These are phyloP conservation scores for Cronartium ribicola DNA, from an alignment of 1,284 basidiomycete genomes.

Conservation along the genomic window DNA sequence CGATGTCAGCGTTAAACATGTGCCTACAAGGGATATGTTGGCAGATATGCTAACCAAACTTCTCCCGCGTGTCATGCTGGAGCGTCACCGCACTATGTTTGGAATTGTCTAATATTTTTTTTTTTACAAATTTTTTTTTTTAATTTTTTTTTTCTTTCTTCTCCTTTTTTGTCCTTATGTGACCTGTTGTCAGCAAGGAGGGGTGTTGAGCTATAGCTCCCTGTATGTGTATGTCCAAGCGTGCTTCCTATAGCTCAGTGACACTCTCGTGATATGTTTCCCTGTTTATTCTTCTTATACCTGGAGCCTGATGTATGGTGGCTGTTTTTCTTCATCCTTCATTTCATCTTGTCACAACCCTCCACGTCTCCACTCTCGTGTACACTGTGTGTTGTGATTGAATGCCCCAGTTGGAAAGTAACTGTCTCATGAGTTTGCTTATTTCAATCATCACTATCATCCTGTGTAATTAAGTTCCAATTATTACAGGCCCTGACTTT, in stretches of 20 bases:
- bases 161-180: background rate
- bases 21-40: background rate
- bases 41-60: background rate
- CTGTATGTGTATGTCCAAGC: too few relatives aligned
- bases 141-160: background rate
- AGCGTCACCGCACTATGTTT: background rate
- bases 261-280: too few relatives aligned
- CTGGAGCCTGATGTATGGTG: too few relatives aligned
- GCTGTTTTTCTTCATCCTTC: too few relatives aligned
- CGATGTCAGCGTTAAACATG: background rate
- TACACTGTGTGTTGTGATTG: too few relatives aligned
- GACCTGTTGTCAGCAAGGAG: background rate
- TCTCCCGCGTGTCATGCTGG: background rate
- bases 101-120: background rate
- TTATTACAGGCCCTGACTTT: background rate
- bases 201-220: background rate
- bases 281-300: too few relatives aligned
- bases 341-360: too few relatives aligned
- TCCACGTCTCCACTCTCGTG: too few relatives aligned
- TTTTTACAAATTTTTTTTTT: background rate
- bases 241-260: too few relatives aligned
- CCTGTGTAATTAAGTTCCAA: constrained; percentile 4
- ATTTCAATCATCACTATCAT: background rate
- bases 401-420: background rate
- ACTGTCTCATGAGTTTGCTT: background rate